phyloP scores from a whole-genome alignment of 2,329 filamentous ascomycete genomes.

The Colletotrichum tamarilloi region DNA sequence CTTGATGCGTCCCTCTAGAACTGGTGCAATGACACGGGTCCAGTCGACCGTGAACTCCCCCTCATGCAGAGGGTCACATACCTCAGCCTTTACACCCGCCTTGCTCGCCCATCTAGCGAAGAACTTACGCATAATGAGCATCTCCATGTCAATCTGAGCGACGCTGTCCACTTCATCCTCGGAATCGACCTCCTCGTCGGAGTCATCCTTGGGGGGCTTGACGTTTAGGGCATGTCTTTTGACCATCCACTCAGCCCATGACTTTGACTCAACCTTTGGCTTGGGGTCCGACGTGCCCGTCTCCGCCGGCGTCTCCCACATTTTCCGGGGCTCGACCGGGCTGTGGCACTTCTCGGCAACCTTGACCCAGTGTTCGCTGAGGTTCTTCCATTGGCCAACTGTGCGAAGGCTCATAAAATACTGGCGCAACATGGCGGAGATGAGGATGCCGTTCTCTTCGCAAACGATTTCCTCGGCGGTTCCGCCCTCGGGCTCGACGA shows the following conservation, averaged over 20 bases:
- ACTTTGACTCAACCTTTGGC: constrained; percentile 39
- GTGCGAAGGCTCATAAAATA: constrained; percentile 91
- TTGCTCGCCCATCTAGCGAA: constrained; percentile 79
- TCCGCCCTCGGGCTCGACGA: constrained; percentile 82
- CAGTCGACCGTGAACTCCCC: constrained; percentile 75
- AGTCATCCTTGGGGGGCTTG: constrained; percentile 51
- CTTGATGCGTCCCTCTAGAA: constrained; percentile 79
- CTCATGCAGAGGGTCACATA: constrained; percentile 67
- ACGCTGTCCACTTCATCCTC: constrained; percentile 52
- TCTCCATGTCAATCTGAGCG: constrained; percentile 62
- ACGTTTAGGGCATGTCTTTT: constrained; percentile 48
- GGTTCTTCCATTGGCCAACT: constrained; percentile 81
- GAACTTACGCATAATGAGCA: constrained; percentile 75
- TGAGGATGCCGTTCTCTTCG: constrained; percentile 88
- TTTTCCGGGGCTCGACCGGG: constrained; percentile 55
- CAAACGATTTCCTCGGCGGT: constrained; percentile 81
- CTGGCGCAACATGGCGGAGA: constrained; percentile 87
- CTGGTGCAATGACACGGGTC: constrained; percentile 84
- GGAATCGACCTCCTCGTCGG: constrained; percentile 50
- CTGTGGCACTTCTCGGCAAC: constrained; percentile 72
- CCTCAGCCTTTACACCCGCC: constrained; percentile 68
- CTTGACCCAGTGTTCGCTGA: constrained; percentile 75
- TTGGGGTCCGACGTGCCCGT: constrained; percentile 28
- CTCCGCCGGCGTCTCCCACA: constrained; percentile 46
- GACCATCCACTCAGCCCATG: constrained; percentile 51